phyloP scores from a whole-genome alignment of 2,329 filamentous ascomycete genomes.

The Xylariales sp. region DNA sequence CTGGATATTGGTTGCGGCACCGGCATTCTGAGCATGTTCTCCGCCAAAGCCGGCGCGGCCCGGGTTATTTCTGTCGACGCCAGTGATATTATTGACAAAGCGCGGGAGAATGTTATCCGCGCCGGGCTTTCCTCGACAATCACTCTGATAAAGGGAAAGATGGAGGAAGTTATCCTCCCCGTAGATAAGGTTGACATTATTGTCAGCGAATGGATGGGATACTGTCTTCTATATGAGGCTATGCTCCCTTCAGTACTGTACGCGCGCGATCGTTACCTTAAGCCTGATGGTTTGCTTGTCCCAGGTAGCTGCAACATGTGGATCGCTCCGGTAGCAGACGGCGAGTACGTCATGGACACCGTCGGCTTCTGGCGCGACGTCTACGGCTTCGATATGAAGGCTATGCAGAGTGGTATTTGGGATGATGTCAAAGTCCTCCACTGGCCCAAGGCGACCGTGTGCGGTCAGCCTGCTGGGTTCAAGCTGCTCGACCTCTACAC shows the following conservation, averaged over 20 bases:
- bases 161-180: conserved; percentile 79
- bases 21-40: conserved; percentile 91
- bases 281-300: conserved; percentile 74
- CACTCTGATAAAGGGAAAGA: conserved; percentile 76
- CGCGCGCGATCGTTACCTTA: conserved; percentile 82
- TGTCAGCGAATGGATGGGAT: conserved; percentile 98
- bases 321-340: conserved; percentile 74
- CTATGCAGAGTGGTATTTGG: conserved; percentile 79
- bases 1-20: conserved; percentile 88
- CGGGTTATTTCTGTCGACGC: conserved; percentile 90
- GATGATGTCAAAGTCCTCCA: conserved; percentile 77
- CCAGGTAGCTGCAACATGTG: conserved; percentile 82
- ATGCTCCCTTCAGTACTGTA: conserved; percentile 93
- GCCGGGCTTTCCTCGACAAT: conserved; percentile 73
- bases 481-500: conserved; percentile 73
- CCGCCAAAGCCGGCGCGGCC: conserved; percentile 81
- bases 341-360: conserved; percentile 72
- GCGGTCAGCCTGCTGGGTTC: conserved; percentile 61
- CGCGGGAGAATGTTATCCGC: conserved; percentile 76
- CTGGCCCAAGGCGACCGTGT: conserved; percentile 58
- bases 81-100: conserved; percentile 83
- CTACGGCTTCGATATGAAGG: conserved; percentile 91
- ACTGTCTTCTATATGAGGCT: conserved; percentile 86
- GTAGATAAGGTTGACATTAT: conserved; percentile 87
- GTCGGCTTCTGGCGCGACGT: conserved; percentile 86